Percentiles rank a stretch among this genome's conserved stretches.
These are phyloP conservation scores for Pseudotsuga menziesii DNA, from an alignment of 75 land plant genomes.

Conservation along the genomic window DNA sequence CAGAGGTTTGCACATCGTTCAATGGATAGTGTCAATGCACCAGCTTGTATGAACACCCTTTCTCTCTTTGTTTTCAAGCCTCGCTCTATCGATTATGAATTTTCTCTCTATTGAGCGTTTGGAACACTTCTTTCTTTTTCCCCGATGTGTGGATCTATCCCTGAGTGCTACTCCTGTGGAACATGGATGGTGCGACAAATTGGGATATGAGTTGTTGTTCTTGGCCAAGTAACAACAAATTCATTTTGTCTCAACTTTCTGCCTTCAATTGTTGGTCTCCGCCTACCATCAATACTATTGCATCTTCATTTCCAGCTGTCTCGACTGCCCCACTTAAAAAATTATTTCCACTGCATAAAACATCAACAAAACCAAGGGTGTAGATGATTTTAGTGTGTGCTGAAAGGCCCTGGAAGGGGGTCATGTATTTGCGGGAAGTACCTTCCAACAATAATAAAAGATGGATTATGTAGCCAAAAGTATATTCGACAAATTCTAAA, in stretches of 20 bases:
- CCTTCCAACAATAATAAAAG: conserved; percentile 28
- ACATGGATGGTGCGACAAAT: conserved; percentile 54
- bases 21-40: no score
- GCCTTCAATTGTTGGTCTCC: conserved; percentile 70
- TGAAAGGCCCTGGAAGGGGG: conserved; percentile 62
- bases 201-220: conserved; percentile 66
- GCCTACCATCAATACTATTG: conserved; percentile 69
- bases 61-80: no score
- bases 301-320: conserved; percentile 68
- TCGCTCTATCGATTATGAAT: no score
- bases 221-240: conserved; percentile 68
- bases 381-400: conserved; percentile 38
- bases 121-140: no score
- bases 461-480: no score
- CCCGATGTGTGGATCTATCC: no score
- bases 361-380: conserved; percentile 38
- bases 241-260: conserved; percentile 53
- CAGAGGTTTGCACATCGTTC: no score
- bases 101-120: no score
- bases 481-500: no score
- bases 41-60: no score
- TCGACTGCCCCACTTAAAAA: conserved; percentile 44
- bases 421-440: conserved; percentile 59
- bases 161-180: no score
- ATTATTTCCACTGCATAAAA: conserved; percentile 44